A percentile compares a stretch with the other conserved stretches of the same genome.
Evolutionary conservation across 306 rosid genomes (phyloP).

Genomic region (Fragaria iinumae): DNA sequence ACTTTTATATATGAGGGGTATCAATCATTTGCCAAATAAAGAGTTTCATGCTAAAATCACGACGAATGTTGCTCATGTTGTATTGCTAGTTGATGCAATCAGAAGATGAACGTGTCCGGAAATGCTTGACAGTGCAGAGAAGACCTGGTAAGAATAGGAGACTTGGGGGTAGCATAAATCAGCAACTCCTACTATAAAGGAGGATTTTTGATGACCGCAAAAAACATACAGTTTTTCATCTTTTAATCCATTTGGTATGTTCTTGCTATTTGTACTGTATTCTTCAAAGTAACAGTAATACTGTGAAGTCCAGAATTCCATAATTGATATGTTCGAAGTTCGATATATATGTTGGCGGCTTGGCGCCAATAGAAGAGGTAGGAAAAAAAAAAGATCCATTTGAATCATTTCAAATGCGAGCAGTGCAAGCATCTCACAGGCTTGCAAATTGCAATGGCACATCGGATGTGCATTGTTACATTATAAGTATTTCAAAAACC

Average conservation of each 20-base stretch:
- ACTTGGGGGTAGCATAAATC: neutral
- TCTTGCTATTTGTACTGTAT: too few species aligned
- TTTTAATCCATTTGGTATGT: too few species aligned
- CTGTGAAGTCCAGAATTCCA: too few species aligned
- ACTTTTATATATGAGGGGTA: neutral
- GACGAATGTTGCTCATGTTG: constrained; percentile 6
- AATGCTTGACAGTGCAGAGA: neutral
- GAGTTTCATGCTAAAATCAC: neutral
- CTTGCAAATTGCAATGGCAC: neutral
- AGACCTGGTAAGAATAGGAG: neutral
- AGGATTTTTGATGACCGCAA: neutral
- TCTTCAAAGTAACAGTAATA: too few species aligned
- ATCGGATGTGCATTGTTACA: too few species aligned
- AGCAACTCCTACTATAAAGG: neutral
- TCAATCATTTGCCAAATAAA: neutral
- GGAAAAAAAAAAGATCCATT: neutral
- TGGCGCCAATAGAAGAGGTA: too few species aligned
- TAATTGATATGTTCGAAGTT: too few species aligned
- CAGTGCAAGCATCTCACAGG: neutral
- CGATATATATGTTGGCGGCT: too few species aligned
- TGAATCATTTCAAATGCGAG: neutral
- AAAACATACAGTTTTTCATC: neutral
- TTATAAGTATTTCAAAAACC: too few species aligned
- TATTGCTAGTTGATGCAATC: too few species aligned
- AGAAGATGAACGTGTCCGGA: neutral